Percentiles rank a stretch among this genome's conserved stretches.
Evolutionary conservation across 2,329 filamentous ascomycete genomes (phyloP).

Genomic region (Colletotrichum sp.): DNA sequence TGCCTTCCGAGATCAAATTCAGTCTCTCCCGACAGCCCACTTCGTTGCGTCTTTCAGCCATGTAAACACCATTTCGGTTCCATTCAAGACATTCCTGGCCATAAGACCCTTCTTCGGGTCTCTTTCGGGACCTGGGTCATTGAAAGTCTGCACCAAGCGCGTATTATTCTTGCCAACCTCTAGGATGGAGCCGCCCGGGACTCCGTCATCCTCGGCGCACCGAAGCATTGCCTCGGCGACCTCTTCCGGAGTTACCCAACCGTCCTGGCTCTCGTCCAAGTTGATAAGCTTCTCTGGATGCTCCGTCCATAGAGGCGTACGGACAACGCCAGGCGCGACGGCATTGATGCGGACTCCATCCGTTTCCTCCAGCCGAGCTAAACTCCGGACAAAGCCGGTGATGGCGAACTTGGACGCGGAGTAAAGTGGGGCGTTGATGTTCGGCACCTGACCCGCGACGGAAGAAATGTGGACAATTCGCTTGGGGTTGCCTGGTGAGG

Average conservation of each 20-base stretch:
- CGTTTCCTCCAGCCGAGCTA: conserved; percentile 37
- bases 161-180: conserved; percentile 40
- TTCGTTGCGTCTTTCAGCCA: conserved; percentile 29
- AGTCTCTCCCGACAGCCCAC: conserved; percentile 26
- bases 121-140: conserved; percentile 44
- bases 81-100: conserved; percentile 30
- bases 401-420: conserved; percentile 43
- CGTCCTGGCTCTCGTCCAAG: conserved; percentile 37
- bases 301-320: conserved; percentile 51
- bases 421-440: conserved; percentile 41
- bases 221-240: conserved; percentile 50
- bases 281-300: conserved; percentile 46
- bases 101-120: conserved; percentile 30
- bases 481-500: conserved; percentile 34
- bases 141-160: conserved; percentile 36
- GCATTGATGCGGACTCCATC: conserved; percentile 44
- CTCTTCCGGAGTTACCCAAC: conserved; percentile 46
- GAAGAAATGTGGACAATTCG: conserved; percentile 42
- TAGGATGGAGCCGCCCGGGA: conserved; percentile 45
- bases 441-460: conserved; percentile 39
- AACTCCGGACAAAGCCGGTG: conserved; percentile 44
- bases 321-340: conserved; percentile 47
- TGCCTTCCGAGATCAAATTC: not conserved
- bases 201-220: conserved; percentile 36
- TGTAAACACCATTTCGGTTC: conserved; percentile 29